Evolutionary conservation across 2,329 filamentous ascomycete genomes (phyloP).

Genomic region (Penicillium sclerotiorum): DNA sequence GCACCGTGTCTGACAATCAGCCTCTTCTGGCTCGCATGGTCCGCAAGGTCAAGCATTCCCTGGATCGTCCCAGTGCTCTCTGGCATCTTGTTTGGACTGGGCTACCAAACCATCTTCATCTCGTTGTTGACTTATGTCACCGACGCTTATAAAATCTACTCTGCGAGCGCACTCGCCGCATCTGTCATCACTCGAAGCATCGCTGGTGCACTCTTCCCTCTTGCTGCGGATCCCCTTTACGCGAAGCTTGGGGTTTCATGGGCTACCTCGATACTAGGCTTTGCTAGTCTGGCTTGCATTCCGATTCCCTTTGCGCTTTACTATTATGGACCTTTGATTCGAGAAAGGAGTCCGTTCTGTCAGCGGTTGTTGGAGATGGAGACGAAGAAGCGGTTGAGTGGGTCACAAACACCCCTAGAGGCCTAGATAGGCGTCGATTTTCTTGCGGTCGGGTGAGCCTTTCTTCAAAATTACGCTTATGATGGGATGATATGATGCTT

Average conservation of each 20-base stretch:
- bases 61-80: slow-evolving; percentile 63
- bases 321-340: slow-evolving; percentile 29
- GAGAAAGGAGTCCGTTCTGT: slow-evolving; percentile 34
- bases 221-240: slow-evolving; percentile 48
- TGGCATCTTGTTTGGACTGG: slow-evolving; percentile 63
- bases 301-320: slow-evolving; percentile 46
- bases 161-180: slow-evolving; percentile 59
- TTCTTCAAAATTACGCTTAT: too few relatives aligned
- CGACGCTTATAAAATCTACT: slow-evolving; percentile 69
- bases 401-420: slow-evolving; percentile 19
- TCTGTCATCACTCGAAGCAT: slow-evolving; percentile 54
- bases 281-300: slow-evolving; percentile 41
- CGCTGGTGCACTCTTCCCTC: slow-evolving; percentile 59
- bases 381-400: slow-evolving; percentile 13
- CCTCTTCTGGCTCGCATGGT: slow-evolving; percentile 63
- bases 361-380: slow-evolving; percentile 31
- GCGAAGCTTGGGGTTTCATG: slow-evolving; percentile 41
- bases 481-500: too few relatives aligned
- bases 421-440: too few relatives aligned
- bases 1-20: slow-evolving; percentile 62
- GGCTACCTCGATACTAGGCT: slow-evolving; percentile 46
- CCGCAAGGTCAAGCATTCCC: slow-evolving; percentile 50
- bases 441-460: too few relatives aligned
- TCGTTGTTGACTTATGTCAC: slow-evolving; percentile 66
- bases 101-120: slow-evolving; percentile 66